A percentile compares a stretch with the other conserved stretches of the same genome.
Conservation (phyloP, 495 filamentous ascomycete species). For the Penicillium macrosclerotiorum region DNA sequence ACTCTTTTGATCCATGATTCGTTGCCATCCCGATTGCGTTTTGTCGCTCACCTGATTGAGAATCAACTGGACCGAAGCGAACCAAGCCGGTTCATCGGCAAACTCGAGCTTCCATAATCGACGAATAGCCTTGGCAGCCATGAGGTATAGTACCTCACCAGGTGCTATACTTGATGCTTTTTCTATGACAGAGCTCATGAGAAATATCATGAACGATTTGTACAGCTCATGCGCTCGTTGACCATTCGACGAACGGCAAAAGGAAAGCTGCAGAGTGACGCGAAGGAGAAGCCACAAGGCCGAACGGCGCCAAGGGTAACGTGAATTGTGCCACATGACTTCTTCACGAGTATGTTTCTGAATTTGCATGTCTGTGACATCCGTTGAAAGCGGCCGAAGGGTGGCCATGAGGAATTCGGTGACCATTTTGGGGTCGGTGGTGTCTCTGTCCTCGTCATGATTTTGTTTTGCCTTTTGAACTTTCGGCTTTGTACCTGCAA, state of each 20-base stretch:
- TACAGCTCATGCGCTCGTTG: constrained; percentile 30
- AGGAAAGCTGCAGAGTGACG: constrained; percentile 45
- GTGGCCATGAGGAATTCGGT: constrained; percentile 53
- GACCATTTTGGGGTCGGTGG: constrained; percentile 51
- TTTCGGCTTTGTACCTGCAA: constrained; percentile 34
- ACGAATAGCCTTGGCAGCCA: constrained; percentile 50
- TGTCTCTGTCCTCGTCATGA: constrained; percentile 52
- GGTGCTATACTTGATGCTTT: constrained; percentile 6
- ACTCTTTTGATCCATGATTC: background rate
- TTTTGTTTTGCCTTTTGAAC: constrained; percentile 36
- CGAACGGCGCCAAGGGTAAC: constrained; percentile 54
- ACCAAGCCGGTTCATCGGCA: constrained; percentile 5
- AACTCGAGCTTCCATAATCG: constrained; percentile 45
- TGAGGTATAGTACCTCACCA: constrained; percentile 38
- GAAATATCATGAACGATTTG: constrained; percentile 56
- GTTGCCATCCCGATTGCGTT: constrained; percentile 8
- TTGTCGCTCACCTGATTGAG: background rate
- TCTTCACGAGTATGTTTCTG: constrained; percentile 63
- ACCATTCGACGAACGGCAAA: background rate
- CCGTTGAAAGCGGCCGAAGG: constrained; percentile 42
- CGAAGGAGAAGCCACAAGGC: constrained; percentile 60
- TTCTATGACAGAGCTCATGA: constrained; percentile 43
- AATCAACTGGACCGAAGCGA: constrained; percentile 3
- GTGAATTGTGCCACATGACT: constrained; percentile 45
- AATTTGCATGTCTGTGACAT: constrained; percentile 30